Evolutionary conservation across 257 asterid genomes (phyloP).

Genomic region (Petunia secreta): DNA sequence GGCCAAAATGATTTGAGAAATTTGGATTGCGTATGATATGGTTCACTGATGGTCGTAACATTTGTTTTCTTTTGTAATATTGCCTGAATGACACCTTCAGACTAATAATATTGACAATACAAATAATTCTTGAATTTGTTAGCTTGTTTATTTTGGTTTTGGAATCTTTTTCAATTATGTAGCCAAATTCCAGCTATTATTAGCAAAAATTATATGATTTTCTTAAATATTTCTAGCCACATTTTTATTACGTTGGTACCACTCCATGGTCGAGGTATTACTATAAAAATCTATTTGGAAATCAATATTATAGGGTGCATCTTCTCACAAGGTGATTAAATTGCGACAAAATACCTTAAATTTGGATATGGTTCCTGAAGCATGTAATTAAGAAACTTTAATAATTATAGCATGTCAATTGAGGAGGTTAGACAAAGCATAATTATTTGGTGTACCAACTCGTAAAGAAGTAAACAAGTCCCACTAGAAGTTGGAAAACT

Average conservation of each 20-base stretch:
- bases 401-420: neutral
- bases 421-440: constrained; percentile 1
- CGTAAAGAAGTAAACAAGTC: constrained; percentile 9
- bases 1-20: neutral
- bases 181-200: neutral
- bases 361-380: neutral
- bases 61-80: constrained; percentile 2
- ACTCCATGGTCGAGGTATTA: too few relatives aligned
- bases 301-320: too few relatives aligned
- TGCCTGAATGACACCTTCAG: neutral
- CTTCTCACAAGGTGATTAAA: neutral
- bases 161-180: neutral
- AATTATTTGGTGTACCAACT: constrained; percentile 25
- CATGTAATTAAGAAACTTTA: neutral
- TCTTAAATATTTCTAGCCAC: neutral
- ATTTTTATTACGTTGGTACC: neutral
- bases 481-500: constrained; percentile 11
- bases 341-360: neutral
- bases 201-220: neutral
- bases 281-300: too few relatives aligned
- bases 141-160: neutral
- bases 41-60: neutral
- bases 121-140: neutral
- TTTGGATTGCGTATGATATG: neutral
- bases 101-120: neutral